Evolutionary conservation across 2,329 filamentous ascomycete species (phyloP), one percentile per base, ranked within the genome.

Genomic region (Xylaria arbuscula): DNA sequence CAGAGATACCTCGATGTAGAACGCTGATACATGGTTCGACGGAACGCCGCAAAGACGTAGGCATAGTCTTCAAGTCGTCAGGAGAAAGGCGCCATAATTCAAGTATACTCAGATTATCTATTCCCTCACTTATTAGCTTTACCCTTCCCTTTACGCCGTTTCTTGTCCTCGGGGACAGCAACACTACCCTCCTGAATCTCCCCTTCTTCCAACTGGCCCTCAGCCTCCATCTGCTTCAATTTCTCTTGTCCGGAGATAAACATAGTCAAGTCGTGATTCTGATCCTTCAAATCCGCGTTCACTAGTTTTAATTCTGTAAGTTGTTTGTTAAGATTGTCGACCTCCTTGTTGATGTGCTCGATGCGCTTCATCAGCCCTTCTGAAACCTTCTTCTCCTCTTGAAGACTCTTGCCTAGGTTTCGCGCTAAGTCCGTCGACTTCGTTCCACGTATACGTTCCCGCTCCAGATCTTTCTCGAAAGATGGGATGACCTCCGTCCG

Each of bases 191-290:
- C 91, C 72, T 90, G 88, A 45, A 96, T 80, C 78, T 95, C 92
- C n/a, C 91, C 92, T 38, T 89, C 87, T 66, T 88, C 85, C 40
- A 87, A 74, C 72, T 84, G 78, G 0, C 87, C 89, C 72, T 86
- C 86, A 34, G 86, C 87, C 78, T 89, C 87, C 80, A 94, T 81
- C 79, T 90, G 87, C 81, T 88, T 90, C 74, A 98, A 80, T 80
- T 93, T 95, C 80, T 96, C 90, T 79, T 92, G 89, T 0, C 93
- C 92, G 22, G 89, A 92, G 68, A 98, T 95, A 76, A 95, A 97
- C 86, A 97, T 94, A 59, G 86, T 90, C 77, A 98, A 78, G 78
- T 98, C 95, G 15, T 92, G 87, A 77, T 97, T 97, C 85, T 94
- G 92, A 78, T 97, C 94, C 72, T 90, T 88, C 51, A 97, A 81